Percentiles rank a stretch among this genome's conserved stretches.
Evolutionary conservation across 768 basidiomycete species (phyloP).

Genomic region (Trametes cubensis): DNA sequence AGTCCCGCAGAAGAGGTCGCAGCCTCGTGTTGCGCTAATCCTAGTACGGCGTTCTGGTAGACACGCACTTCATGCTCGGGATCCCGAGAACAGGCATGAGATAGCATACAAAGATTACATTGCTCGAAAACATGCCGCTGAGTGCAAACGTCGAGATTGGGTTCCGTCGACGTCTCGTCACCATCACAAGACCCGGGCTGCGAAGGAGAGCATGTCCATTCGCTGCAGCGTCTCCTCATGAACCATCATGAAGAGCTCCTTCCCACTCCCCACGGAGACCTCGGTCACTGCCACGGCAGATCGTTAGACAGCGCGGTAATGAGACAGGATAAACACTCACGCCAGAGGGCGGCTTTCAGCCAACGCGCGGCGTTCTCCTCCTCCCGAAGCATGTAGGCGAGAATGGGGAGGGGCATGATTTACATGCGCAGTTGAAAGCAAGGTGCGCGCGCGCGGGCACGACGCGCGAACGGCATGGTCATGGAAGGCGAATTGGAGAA

Average conservation of each 20-base stretch:
- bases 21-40: conserved; percentile 18
- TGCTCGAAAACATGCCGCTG: conserved; percentile 7
- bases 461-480: conserved; percentile 2
- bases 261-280: conserved; percentile 17
- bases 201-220: conserved; percentile 13
- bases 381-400: not conserved
- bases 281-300: conserved; percentile 7
- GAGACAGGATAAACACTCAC: conserved; percentile 3
- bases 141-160: conserved; percentile 10
- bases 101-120: not conserved
- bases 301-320: not conserved
- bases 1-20: not conserved
- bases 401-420: not conserved
- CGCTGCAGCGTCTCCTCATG: conserved; percentile 12
- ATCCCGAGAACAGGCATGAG: not conserved
- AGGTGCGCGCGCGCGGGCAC: not conserved
- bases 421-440: not conserved
- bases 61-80: not conserved
- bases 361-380: conserved; percentile 15
- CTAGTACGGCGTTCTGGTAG: not conserved
- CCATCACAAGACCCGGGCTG: conserved; percentile 7
- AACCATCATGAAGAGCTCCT: conserved; percentile 18
- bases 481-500: conserved; percentile 11
- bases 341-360: conserved; percentile 17
- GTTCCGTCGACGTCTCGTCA: not conserved